These are phyloP conservation scores for Epichloe elymi DNA, from an alignment of 2,329 filamentous ascomycete genomes.

Conservation along the genomic window DNA sequence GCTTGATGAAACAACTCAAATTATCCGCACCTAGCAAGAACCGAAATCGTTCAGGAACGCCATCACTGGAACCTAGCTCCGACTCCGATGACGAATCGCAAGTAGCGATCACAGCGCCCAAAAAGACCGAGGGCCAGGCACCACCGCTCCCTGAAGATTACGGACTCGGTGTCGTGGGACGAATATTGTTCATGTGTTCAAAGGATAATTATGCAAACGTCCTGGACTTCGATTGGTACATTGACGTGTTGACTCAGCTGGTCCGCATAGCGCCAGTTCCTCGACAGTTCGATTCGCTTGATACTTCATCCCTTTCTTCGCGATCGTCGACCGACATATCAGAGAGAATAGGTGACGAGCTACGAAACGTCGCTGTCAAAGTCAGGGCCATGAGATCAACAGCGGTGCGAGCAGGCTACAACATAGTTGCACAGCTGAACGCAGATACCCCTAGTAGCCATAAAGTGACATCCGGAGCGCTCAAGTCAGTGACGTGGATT, in stretches of 20 bases:
- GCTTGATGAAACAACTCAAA: conserved; percentile 76
- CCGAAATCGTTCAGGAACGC: conserved; percentile 25
- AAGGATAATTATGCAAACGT: conserved; percentile 78
- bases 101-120: conserved; percentile 24
- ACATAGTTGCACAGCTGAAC: conserved; percentile 50
- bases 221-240: conserved; percentile 93
- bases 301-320: conserved; percentile 16
- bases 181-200: conserved; percentile 81
- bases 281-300: conserved; percentile 25
- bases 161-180: conserved; percentile 64
- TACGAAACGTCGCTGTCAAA: conserved; percentile 83
- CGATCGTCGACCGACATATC: conserved; percentile 35
- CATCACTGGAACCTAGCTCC: conserved; percentile 29
- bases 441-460: conserved; percentile 40
- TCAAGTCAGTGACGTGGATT: conserved; percentile 72
- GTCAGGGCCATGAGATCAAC: conserved; percentile 71
- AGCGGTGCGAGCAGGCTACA: conserved; percentile 71
- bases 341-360: conserved; percentile 65
- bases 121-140: conserved; percentile 24
- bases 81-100: conserved; percentile 40
- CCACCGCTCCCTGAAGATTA: conserved; percentile 76
- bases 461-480: conserved; percentile 46
- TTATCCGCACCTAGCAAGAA: conserved; percentile 42
- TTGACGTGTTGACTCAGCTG: conserved; percentile 77
- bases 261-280: conserved; percentile 54